phyloP scores from a whole-genome alignment of 1,139 yeast genomes.

The Pichia sp. region DNA sequence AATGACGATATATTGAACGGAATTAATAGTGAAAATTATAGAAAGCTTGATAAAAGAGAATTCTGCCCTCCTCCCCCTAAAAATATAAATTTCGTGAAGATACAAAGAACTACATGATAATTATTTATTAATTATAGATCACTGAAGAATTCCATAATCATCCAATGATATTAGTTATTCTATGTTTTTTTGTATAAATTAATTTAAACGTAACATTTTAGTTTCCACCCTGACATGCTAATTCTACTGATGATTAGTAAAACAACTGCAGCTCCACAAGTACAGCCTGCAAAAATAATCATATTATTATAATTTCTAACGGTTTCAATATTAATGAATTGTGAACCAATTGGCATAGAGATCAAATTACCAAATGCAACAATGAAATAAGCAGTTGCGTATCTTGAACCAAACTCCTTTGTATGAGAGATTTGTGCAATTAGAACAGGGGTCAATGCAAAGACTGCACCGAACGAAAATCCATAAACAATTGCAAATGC shows the following conservation, averaged over 20 bases:
- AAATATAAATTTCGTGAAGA: background rate
- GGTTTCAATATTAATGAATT: conserved; percentile 35
- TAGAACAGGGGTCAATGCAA: conserved; percentile 32
- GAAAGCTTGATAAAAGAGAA: background rate
- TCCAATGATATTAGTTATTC: no score
- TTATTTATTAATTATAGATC: background rate
- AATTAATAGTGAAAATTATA: no score
- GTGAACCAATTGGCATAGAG: conserved; percentile 49
- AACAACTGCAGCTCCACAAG: conserved; percentile 27
- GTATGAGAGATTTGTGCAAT: conserved; percentile 59
- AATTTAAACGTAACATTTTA: conserved; percentile 14
- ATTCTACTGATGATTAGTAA: conserved; percentile 31
- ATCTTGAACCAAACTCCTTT: conserved; percentile 59
- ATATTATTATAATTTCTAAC: conserved; percentile 29
- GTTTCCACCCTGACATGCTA: conserved; percentile 31
- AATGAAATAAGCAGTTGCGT: conserved; percentile 61
- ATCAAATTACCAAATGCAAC: conserved; percentile 54
- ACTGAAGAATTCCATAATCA: background rate
- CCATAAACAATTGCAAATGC: conserved; percentile 37
- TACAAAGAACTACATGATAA: background rate
- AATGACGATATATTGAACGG: no score
- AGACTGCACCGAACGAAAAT: conserved; percentile 28
- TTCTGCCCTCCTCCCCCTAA: background rate
- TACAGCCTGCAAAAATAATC: conserved; percentile 32
- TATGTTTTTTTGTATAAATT: no score